A percentile compares a stretch with the other conserved stretches of the same genome.
Evolutionary conservation across 2,329 filamentous ascomycete genomes (phyloP).

Genomic region (Penicillium sclerotiorum): DNA sequence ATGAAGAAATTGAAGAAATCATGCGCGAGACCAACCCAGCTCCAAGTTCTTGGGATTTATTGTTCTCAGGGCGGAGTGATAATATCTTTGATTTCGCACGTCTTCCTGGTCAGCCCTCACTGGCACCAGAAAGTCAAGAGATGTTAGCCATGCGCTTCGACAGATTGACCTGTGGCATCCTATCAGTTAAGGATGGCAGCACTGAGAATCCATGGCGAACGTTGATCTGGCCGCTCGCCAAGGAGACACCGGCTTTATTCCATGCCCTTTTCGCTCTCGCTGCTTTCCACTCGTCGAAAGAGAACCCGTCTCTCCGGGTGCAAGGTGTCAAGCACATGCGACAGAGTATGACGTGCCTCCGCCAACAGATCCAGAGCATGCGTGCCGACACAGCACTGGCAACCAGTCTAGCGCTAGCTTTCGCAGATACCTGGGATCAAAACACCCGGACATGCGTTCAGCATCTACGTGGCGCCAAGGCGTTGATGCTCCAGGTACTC

Average conservation of each 20-base stretch:
- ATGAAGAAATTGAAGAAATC: constrained; percentile 61
- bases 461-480: constrained; percentile 68
- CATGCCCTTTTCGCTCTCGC: constrained; percentile 71
- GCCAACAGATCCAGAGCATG: constrained; percentile 64
- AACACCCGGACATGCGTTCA: constrained; percentile 70
- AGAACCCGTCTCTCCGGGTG: constrained; percentile 59
- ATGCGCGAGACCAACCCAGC: constrained; percentile 43
- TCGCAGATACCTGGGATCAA: constrained; percentile 72
- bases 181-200: constrained; percentile 70
- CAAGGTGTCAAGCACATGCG: constrained; percentile 71
- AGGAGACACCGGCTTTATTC: constrained; percentile 65
- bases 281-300: constrained; percentile 66
- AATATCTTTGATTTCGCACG: constrained; percentile 38
- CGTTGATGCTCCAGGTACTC: constrained; percentile 63
- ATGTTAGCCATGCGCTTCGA: constrained; percentile 66
- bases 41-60: constrained; percentile 40
- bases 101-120: constrained; percentile 51
- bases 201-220: constrained; percentile 73
- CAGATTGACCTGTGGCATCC: constrained; percentile 67
- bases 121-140: constrained; percentile 58
- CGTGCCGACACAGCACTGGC: constrained; percentile 66
- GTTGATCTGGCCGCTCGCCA: constrained; percentile 69
- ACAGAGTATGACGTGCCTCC: constrained; percentile 62
- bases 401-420: constrained; percentile 69
- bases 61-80: constrained; percentile 41